phyloP scores from a whole-genome alignment of 78 protist genomes.

The Protostelium mycophagum region DNA sequence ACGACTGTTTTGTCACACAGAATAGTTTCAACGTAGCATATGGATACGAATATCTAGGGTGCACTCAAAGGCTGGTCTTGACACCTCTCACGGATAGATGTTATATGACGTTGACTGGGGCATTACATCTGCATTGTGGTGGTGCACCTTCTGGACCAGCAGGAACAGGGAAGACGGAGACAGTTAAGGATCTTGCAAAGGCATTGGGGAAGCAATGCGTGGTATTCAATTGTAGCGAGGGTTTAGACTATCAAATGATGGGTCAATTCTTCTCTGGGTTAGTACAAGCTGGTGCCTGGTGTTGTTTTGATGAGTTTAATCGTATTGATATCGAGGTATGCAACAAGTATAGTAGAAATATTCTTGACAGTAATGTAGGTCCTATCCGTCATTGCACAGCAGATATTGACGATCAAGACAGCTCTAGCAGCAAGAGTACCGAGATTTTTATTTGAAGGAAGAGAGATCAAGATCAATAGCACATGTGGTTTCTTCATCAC shows the following conservation, averaged over 20 bases:
- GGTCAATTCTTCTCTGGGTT: slow-evolving; percentile 96
- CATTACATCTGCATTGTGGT: slow-evolving; percentile 86
- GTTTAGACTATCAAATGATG: slow-evolving; percentile 95
- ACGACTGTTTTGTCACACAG: slow-evolving; percentile 52
- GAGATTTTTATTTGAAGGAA: not conserved
- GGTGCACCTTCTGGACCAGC: slow-evolving; percentile 98
- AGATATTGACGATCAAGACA: slow-evolving; percentile 94
- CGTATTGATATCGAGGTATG: slow-evolving; percentile 91
- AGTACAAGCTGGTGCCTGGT: slow-evolving; percentile 97
- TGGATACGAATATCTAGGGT: slow-evolving; percentile 97
- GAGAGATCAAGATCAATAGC: slow-evolving; percentile 34
- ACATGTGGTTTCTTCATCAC: slow-evolving; percentile 96
- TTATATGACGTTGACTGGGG: slow-evolving; percentile 89
- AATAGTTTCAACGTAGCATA: slow-evolving; percentile 83
- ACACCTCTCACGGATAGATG: slow-evolving; percentile 91
- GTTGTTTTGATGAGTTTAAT: slow-evolving; percentile 99
- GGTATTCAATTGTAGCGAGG: slow-evolving; percentile 97
- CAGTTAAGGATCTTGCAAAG: slow-evolving; percentile 90
- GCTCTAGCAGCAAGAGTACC: slow-evolving; percentile 46
- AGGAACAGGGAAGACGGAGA: slow-evolving; percentile 99
- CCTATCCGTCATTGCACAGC: slow-evolving; percentile 98
- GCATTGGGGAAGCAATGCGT: slow-evolving; percentile 86
- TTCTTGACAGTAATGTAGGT: slow-evolving; percentile 70
- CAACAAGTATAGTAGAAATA: slow-evolving; percentile 34
- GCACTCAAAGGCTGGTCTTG: slow-evolving; percentile 90